Percentiles rank a stretch among this genome's conserved stretches.
Evolutionary conservation across 768 basidiomycete genomes (phyloP).

Genomic region (Phaeotremella fagi): DNA sequence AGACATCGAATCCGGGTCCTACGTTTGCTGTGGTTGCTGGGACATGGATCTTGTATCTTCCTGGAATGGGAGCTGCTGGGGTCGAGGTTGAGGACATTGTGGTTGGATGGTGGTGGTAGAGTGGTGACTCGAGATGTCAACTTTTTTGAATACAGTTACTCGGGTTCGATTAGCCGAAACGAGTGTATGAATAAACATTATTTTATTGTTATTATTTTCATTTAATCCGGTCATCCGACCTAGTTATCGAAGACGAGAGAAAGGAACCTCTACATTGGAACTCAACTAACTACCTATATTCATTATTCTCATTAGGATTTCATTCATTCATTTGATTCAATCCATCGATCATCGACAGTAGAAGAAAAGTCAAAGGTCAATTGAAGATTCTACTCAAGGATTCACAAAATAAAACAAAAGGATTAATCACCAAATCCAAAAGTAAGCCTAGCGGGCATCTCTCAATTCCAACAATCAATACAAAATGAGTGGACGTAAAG

Average conservation of each 20-base stretch:
- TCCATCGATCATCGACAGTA: too few relatives aligned
- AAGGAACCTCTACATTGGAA: too few relatives aligned
- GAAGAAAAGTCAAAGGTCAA: too few relatives aligned
- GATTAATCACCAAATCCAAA: background rate
- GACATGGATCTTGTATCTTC: slow-evolving; percentile 64
- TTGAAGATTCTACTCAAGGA: too few relatives aligned
- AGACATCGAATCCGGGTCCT: slow-evolving; percentile 97
- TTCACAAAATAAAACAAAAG: too few relatives aligned
- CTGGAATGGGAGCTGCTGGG: background rate
- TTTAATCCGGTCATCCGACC: too few relatives aligned
- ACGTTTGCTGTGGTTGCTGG: slow-evolving; percentile 99
- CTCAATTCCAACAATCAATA: background rate
- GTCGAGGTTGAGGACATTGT: background rate
- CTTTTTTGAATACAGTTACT: background rate
- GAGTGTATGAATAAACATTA: too few relatives aligned
- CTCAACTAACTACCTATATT: too few relatives aligned
- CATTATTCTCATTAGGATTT: too few relatives aligned
- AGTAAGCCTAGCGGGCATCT: slow-evolving; percentile 13
- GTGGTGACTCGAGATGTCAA: background rate
- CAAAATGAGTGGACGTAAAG: slow-evolving; percentile 86
- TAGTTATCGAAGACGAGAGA: too few relatives aligned
- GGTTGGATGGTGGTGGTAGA: background rate
- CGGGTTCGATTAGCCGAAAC: too few relatives aligned
- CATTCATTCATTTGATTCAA: too few relatives aligned
- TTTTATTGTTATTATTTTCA: background rate